These are phyloP conservation scores for Schizophyllum amplum DNA, from an alignment of 1,284 basidiomycete species.

Conservation along the genomic window DNA sequence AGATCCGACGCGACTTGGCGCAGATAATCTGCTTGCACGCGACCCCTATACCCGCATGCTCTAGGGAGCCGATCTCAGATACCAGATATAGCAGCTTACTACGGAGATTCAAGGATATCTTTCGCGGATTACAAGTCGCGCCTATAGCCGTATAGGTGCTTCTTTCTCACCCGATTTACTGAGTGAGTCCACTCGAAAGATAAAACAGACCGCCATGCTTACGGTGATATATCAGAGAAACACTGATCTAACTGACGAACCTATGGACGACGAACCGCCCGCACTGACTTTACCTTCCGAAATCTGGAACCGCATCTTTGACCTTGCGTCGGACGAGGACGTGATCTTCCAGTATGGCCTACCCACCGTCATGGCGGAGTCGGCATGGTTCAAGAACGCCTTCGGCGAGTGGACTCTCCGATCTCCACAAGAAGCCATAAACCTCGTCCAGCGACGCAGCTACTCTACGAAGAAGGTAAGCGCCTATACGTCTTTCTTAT, in stretches of 20 bases:
- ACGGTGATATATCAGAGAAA: too few species aligned
- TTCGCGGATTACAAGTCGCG: too few species aligned
- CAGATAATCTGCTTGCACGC: too few species aligned
- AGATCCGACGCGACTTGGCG: too few species aligned
- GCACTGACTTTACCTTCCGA: conserved; percentile 48
- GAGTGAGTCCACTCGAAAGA: too few species aligned
- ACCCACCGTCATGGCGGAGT: conserved; percentile 49
- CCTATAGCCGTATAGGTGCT: too few species aligned
- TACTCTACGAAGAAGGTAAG: conserved; percentile 59
- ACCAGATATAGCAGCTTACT: too few species aligned
- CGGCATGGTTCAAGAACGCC: conserved; percentile 49
- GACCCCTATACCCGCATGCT: too few species aligned
- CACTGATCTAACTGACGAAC: neutral
- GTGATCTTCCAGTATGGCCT: conserved; percentile 47
- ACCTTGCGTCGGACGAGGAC: conserved; percentile 59
- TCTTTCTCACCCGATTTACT: too few species aligned
- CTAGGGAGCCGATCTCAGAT: too few species aligned
- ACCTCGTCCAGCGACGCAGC: conserved; percentile 44
- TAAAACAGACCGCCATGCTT: too few species aligned
- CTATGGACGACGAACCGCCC: neutral
- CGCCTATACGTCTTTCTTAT: conserved; percentile 3
- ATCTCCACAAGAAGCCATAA: conserved; percentile 46
- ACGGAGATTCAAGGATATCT: too few species aligned
- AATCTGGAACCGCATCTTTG: conserved; percentile 60
- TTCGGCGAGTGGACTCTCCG: conserved; percentile 46